Evolutionary conservation across 805 yeast species (phyloP).

Genomic region (Tetrapisispora arboricola): DNA sequence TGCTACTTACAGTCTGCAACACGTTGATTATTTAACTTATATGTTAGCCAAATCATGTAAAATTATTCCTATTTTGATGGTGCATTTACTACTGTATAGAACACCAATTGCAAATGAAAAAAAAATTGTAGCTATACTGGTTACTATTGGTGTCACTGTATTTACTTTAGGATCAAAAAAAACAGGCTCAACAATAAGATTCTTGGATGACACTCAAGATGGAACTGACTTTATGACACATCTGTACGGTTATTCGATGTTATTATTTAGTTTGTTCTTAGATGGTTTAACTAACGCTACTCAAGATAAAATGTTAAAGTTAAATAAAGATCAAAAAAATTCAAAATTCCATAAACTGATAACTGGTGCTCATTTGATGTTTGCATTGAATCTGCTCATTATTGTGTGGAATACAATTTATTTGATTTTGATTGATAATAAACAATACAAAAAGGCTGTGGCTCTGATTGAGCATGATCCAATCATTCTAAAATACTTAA

Average conservation of each 20-base stretch:
- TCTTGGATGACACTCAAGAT: neutral
- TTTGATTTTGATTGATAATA: conserved; percentile 24
- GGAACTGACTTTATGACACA: conserved; percentile 10
- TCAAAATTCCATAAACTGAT: conserved; percentile 30
- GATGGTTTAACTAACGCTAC: conserved; percentile 93
- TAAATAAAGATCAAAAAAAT: conserved; percentile 1
- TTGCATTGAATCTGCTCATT: conserved; percentile 44
- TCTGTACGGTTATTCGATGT: conserved; percentile 47
- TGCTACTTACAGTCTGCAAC: conserved; percentile 65
- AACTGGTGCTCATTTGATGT: conserved; percentile 85
- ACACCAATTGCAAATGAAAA: conserved; percentile 66
- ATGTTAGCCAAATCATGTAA: conserved; percentile 89
- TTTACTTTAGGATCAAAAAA: conserved; percentile 48
- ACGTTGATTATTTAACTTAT: conserved; percentile 78
- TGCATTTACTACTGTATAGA: conserved; percentile 62
- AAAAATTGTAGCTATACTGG: conserved; percentile 64
- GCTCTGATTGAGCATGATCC: conserved; percentile 33
- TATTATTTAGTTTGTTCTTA: conserved; percentile 54
- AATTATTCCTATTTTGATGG: conserved; percentile 85
- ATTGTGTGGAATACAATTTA: conserved; percentile 41
- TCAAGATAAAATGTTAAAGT: conserved; percentile 72
- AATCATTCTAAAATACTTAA: conserved; percentile 45
- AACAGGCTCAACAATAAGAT: neutral
- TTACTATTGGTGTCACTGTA: conserved; percentile 72
- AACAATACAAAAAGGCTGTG: conserved; percentile 29